Evolutionary conservation across 305 asterid species (phyloP), one percentile per base, ranked within the genome.

Genomic region (Ilex paraguariensis): DNA sequence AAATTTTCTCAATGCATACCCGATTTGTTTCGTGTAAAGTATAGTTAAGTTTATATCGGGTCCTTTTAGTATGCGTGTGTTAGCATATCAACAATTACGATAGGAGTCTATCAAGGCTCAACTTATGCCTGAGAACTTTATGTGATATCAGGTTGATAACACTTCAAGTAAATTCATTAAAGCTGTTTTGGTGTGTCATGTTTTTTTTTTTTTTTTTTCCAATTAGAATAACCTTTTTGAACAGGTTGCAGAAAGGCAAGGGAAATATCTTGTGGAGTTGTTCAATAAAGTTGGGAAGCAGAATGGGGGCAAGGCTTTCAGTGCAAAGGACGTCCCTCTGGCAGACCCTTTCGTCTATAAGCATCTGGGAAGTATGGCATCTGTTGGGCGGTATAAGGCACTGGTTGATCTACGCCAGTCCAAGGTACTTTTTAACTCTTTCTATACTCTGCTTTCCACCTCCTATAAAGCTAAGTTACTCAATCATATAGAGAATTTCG

Each of bases 201-300:
- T 21, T 21, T 21, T 21, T 21, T 21, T n/a, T n/a, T n/a, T n/a
- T n/a, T n/a, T 21, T 21, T 21, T 21, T 21, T 21, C 28, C 28
- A 21, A 21, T 21, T 1, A 21, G 28, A 21, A 21, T 21, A 21
- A 21, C 28, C 28, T n/a, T 42, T n/a, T 13, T 10, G 32, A 64
- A 67, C 65, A 82, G 88, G 98, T 91, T 5, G 97, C 95, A 7
- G 97, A 90, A 72, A 69, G 97, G 61, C 86, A 90, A 79, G 97
- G 97, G 49, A 87, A 90, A 80, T 90, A 69, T 67, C 90, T 90
- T 3, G 95, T 82, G 7, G 81, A 73, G 68, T 14, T 81, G 76
- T 76, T 90, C 52, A 77, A 77, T 75, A 70, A 70, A 74, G 69
- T 84, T 1, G 87, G 82, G 13, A 79, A 78, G 62, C 77, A 74